Evolutionary conservation across 2,329 filamentous ascomycete genomes (phyloP), one percentile per base, ranked within the genome.

Genomic region (Ceratocystis eucalypticola): DNA sequence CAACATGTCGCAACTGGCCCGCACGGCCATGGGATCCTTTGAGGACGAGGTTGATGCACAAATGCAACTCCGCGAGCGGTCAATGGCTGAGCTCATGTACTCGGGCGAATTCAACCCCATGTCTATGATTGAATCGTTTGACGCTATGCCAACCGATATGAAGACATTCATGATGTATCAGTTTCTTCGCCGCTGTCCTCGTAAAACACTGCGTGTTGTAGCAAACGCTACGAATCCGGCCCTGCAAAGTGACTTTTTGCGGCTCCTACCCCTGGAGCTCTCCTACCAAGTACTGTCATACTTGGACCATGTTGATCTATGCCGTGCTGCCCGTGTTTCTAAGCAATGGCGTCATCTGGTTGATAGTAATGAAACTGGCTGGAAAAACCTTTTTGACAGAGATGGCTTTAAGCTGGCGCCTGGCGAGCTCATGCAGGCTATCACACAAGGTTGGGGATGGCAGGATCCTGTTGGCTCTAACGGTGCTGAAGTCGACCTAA

Each of bases 141-240:
- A 97, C 74, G 84, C 88, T 5, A 88, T 99, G 81, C 91, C 93
- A 1, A 85, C 89, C 57, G 88, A 94, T 71, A 86, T 99, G 83
- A 94, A 99, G 76, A 89, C 88, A 0, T 96, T 96, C 73, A 87
- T 99, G 77, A 96, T 99, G 86, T 97, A 95, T 74, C 93, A 99
- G 73, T 85, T 99, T 66, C 82, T 99, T 30, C 87, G 90, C 66
- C 84, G 94, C 61, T 97, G 92, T 72, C 85, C 91, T 5, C 88
- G 95, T 70, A 88, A 91, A 53, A 96, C 92, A 0, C 80, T 99
- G 4, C 91, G 94, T 72, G 87, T 96, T 65, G 87, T 99, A 66
- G 91, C 93, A 45, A 87, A 91, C 70, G 86, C 91, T 15, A 92
- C 99, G 70, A 96, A 96, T 72, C 94, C 94, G 6, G 91, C 93